A percentile compares a stretch with the other conserved stretches of the same genome.
These are phyloP conservation scores for Leishmania mexicana DNA, from an alignment of 208 protist genomes.

Conservation along the genomic window DNA sequence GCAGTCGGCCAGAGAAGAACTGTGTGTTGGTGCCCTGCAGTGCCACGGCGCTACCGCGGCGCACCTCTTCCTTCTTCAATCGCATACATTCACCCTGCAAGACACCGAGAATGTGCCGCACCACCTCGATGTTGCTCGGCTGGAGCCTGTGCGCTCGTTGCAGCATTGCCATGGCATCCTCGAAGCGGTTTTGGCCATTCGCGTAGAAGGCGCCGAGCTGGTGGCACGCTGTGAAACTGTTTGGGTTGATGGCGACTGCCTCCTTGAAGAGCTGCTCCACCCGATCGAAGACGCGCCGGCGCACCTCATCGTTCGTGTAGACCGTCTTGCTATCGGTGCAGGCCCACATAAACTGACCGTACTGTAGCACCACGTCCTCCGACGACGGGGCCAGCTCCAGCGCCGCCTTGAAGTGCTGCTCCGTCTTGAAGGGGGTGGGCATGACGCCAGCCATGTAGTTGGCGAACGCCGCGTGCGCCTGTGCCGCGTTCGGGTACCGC, in stretches of 20 bases:
- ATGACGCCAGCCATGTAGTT: conserved; percentile 68
- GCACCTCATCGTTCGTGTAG: conserved; percentile 38
- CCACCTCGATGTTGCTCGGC: conserved; percentile 57
- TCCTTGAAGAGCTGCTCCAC: conserved; percentile 56
- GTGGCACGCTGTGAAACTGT: conserved; percentile 41
- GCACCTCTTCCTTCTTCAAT: conserved; percentile 43
- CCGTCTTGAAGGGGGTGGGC: conserved; percentile 61
- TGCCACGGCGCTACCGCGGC: conserved; percentile 22
- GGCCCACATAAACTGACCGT: conserved; percentile 70
- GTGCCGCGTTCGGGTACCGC: conserved; percentile 28
- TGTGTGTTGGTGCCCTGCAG: conserved; percentile 8
- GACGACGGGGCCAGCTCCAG: conserved; percentile 49
- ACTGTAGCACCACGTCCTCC: conserved; percentile 52
- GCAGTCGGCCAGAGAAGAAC: conserved; percentile 31
- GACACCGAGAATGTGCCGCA: conserved; percentile 49
- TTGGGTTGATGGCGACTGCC: conserved; percentile 46
- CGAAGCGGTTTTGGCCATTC: conserved; percentile 55
- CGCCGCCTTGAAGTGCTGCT: conserved; percentile 59
- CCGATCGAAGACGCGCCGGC: conserved; percentile 45
- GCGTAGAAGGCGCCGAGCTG: conserved; percentile 73
- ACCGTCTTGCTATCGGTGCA: conserved; percentile 42
- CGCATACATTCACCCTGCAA: conserved; percentile 67
- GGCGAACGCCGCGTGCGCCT: conserved; percentile 56
- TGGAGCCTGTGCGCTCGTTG: conserved; percentile 57
- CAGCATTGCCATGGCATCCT: conserved; percentile 65